Conservation (phyloP, 176 grass and related monocot species). For the Lolium perenne region DNA sequence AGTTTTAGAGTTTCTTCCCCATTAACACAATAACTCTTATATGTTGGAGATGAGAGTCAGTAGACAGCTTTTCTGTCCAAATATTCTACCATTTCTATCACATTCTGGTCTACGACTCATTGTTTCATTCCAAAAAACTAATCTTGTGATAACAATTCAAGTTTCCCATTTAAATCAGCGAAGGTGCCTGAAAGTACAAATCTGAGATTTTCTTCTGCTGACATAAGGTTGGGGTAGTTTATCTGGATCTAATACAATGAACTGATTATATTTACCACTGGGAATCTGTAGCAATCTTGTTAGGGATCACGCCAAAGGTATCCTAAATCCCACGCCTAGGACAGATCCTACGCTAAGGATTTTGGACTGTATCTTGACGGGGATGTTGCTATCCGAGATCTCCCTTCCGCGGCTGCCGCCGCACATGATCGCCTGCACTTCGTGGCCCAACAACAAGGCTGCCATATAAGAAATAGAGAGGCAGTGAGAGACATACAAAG, state of each 20-base stretch:
- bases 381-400: no score
- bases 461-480: no score
- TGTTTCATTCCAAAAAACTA: neutral
- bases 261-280: conserved; percentile 49
- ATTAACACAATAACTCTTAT: no score
- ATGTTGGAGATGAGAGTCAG: neutral
- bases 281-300: conserved; percentile 9
- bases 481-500: no score
- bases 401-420: no score
- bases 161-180: neutral
- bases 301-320: no score
- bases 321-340: no score
- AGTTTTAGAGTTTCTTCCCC: no score
- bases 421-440: no score
- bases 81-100: neutral
- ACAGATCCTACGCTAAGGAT: no score
- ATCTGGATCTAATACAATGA: neutral
- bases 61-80: neutral
- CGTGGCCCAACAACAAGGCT: no score
- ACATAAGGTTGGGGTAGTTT: neutral
- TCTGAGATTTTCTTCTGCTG: neutral
- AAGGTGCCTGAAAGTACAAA: neutral
- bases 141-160: neutral
- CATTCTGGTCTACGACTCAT: neutral
- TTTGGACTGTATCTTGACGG: no score